A percentile compares a stretch with the other conserved stretches of the same genome.
Conservation (phyloP, 1,284 basidiomycete species). For the Pseudozyma sp. region DNA sequence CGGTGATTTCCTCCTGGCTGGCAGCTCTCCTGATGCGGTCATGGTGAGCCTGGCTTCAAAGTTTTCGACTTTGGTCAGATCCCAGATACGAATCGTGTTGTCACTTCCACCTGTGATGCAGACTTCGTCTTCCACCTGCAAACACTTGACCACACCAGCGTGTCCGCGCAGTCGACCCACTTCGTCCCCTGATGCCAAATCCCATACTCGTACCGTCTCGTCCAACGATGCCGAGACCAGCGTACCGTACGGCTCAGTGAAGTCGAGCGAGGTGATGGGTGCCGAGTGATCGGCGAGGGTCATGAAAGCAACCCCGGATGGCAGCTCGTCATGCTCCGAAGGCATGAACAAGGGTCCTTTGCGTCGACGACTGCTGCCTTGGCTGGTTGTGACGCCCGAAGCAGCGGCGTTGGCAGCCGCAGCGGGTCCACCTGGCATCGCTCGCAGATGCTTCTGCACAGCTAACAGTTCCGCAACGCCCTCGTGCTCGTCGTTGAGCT, state of each 20-base stretch:
- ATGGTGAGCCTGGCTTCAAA: slow-evolving; percentile 56
- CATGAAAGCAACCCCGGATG: slow-evolving; percentile 96
- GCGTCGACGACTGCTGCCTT: slow-evolving; percentile 52
- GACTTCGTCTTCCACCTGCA: slow-evolving; percentile 92
- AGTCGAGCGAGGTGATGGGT: slow-evolving; percentile 89
- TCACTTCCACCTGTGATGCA: slow-evolving; percentile 92
- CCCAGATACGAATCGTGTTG: slow-evolving; percentile 74
- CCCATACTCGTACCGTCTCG: slow-evolving; percentile 82
- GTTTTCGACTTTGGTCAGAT: slow-evolving; percentile 65
- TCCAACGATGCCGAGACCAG: slow-evolving; percentile 81
- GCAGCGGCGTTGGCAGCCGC: slow-evolving; percentile 51
- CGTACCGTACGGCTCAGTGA: slow-evolving; percentile 95
- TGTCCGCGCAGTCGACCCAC: slow-evolving; percentile 65
- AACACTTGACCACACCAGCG: slow-evolving; percentile 77
- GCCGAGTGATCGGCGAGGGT: slow-evolving; percentile 83
- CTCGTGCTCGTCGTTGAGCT: slow-evolving; percentile 81
- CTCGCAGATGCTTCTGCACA: slow-evolving; percentile 59
- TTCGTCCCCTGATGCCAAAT: slow-evolving; percentile 76
- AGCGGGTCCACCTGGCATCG: slow-evolving; percentile 66
- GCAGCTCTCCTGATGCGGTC: slow-evolving; percentile 53
- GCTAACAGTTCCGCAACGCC: slow-evolving; percentile 63
- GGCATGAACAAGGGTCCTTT: slow-evolving; percentile 86
- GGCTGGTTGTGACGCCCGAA: slow-evolving; percentile 32
- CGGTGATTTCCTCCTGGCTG: slow-evolving; percentile 25
- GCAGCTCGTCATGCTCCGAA: slow-evolving; percentile 95